Conservation (phyloP, 768 basidiomycete genomes). For the Mycena pura region DNA sequence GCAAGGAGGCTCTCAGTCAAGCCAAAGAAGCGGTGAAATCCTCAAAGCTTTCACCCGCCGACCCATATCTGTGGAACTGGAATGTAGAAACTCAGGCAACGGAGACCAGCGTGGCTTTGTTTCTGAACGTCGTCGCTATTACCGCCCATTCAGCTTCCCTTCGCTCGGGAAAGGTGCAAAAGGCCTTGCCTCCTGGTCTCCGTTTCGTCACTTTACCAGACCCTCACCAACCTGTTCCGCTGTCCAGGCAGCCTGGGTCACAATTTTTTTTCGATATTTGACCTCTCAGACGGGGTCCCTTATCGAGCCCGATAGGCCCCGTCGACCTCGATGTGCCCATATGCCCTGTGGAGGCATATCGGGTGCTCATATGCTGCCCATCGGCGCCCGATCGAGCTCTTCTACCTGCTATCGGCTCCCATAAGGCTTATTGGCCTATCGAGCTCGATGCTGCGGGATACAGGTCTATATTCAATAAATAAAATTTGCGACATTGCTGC, state of each 20-base stretch:
- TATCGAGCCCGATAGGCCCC: too few species aligned
- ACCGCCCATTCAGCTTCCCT: slow-evolving; percentile 7
- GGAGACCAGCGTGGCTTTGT: neutral
- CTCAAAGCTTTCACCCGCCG: neutral
- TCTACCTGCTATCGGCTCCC: too few species aligned
- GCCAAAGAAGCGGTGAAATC: slow-evolving; percentile 2
- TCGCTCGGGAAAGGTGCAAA: neutral
- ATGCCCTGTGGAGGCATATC: too few species aligned
- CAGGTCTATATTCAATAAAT: too few species aligned
- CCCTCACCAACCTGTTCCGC: slow-evolving; percentile 1
- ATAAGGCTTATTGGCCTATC: too few species aligned
- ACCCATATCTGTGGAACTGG: slow-evolving; percentile 11
- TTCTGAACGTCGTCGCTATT: slow-evolving; percentile 13
- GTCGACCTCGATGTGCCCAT: too few species aligned
- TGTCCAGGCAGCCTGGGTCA: slow-evolving; percentile 1
- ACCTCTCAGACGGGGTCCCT: too few species aligned
- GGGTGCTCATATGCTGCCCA: too few species aligned
- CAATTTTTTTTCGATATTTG: too few species aligned
- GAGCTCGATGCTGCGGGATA: too few species aligned
- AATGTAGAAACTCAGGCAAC: neutral
- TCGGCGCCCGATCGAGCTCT: too few species aligned
- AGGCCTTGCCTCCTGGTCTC: neutral
- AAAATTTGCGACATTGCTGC: too few species aligned
- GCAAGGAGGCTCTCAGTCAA: neutral
- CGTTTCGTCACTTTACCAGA: slow-evolving; percentile 2